A percentile compares a stretch with the other conserved stretches of the same genome.
phyloP scores from a whole-genome alignment of 1,284 basidiomycete species.

The Sanghuangporus weigelae region DNA sequence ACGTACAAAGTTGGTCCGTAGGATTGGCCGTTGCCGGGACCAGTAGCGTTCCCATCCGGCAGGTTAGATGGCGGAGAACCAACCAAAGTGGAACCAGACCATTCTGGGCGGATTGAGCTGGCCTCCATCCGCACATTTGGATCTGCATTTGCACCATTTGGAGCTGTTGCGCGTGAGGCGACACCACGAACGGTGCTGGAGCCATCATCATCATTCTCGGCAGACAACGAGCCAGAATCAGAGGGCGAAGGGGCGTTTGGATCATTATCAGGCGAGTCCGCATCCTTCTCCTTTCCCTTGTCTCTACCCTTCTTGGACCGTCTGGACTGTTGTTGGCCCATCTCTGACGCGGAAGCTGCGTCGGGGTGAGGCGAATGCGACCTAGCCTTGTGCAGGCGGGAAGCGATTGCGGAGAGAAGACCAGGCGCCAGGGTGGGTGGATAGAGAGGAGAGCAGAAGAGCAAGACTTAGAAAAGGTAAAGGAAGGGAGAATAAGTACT shows the following conservation, averaged over 20 bases:
- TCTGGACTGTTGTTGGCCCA: constrained; percentile 79
- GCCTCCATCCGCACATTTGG: constrained; percentile 19
- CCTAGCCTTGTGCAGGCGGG: constrained; percentile 63
- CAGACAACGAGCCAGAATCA: constrained; percentile 21
- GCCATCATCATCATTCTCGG: constrained; percentile 27
- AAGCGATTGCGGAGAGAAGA: constrained; percentile 68
- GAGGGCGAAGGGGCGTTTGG: constrained; percentile 6
- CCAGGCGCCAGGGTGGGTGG: constrained; percentile 68
- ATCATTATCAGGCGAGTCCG: background rate
- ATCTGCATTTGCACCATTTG: constrained; percentile 20
- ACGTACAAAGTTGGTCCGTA: constrained; percentile 23
- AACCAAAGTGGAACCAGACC: constrained; percentile 16
- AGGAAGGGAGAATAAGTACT: background rate
- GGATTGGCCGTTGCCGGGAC: constrained; percentile 29
- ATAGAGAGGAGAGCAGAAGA: constrained; percentile 10
- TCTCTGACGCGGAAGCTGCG: constrained; percentile 35
- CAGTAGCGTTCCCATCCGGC: background rate
- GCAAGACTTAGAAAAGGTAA: constrained; percentile 8
- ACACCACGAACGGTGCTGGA: constrained; percentile 32
- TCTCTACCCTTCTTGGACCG: constrained; percentile 66
- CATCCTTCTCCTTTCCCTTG: constrained; percentile 35
- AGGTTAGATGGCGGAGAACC: constrained; percentile 19
- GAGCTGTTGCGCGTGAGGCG: constrained; percentile 39
- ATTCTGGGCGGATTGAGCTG: constrained; percentile 11
- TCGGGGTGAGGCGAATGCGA: constrained; percentile 60